Base-by-base conservation (phyloP, 208 protist species). In the Leishmania gerbilli region DNA sequence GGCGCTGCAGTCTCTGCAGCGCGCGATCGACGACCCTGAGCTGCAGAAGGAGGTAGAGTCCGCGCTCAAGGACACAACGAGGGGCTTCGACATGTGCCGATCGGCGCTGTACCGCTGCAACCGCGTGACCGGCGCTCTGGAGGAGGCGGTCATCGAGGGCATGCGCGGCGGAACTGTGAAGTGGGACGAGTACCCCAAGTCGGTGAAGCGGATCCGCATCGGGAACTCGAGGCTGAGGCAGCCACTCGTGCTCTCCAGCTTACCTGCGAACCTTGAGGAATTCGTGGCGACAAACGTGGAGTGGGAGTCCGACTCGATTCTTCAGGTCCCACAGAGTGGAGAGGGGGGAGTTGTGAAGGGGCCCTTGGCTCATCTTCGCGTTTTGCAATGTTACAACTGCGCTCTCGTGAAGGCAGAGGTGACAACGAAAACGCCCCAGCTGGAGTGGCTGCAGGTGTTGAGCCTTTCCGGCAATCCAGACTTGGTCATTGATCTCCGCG, bases 51-150 rank as follows among this genome's bases (percentile, higher is more conserved):
- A 31, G 24, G 47, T 55, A 27, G 13, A 0, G 0, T 7, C n/a
- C 19, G 76, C 80, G 8, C 80, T 84, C 21, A 49, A 47, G 34
- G 56, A 64, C 27, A 34, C n/a, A 21, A 24, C 34, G 21, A 40
- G 6, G 1, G 76, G 76, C 24, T 84, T 84, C 31, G 40, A 55
- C 45, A 45, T 17, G 0, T 84, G 80, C 47, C 5, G 3, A 3
- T 60, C 67, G 47, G 69, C 74, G 11, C 64, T 84, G 6, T 80
- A 77, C 56, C 80, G 76, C 1, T 84, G 80, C 80, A 58, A 75
- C 47, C 15, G 9, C 27, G 76, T 21, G n/a, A 71, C 60, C 40
- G 31, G 19, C 47, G 62, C 1, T 13, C 11, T 77, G 21, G 64
- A 72, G 11, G 75, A 71, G 15, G 76, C 77, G 0, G 49, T 68